Evolutionary conservation across 129 eudicot species (phyloP), one percentile per base, ranked within the genome.

Genomic region (Flaveria brownii): DNA sequence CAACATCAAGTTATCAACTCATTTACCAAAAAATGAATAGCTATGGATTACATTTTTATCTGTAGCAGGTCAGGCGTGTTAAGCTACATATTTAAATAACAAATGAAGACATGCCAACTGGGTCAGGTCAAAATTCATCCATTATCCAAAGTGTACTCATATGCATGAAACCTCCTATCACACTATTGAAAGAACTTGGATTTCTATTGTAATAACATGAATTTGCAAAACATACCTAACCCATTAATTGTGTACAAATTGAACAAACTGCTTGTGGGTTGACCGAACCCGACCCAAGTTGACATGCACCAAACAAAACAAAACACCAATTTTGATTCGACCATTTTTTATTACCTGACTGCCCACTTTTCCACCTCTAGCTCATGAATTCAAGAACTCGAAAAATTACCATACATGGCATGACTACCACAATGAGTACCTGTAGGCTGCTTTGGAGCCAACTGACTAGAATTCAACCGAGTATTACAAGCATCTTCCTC

Each of bases 401-500:
- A 26, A 23, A 15, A 33, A 33, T 33, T 55, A 14, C 56, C 15
- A 39, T 9, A 41, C 18, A 73, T 30, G 17, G 69, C 22, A 65
- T 1, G 52, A 64, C 14, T 23, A 70, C 52, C 50, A 36, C 67
- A 59, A 57, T 30, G 74, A 56, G 70, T 82, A 94, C 97, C 93
- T 77, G 77, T 81, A 26, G 80, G 57, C 57, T 80, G 83, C 54
- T 83, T 82, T 43, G 69, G 75, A 23, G 82, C 76, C 36, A 64
- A 59, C 51, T 79, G 80, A 81, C 71, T 83, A 47, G 83, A 81
- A 52, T 82, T 82, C 71, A 64, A 25, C 70, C 71, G 77, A 49
- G 77, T 51, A 81, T 66, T 83, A 76, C 67, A 36, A 79, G 78
- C 85, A 80, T 87, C 96, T 75, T 94, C 97, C 66, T 88, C 98